These are phyloP conservation scores for Pichia cabralensis DNA, from an alignment of 805 yeast species.

Conservation along the genomic window DNA sequence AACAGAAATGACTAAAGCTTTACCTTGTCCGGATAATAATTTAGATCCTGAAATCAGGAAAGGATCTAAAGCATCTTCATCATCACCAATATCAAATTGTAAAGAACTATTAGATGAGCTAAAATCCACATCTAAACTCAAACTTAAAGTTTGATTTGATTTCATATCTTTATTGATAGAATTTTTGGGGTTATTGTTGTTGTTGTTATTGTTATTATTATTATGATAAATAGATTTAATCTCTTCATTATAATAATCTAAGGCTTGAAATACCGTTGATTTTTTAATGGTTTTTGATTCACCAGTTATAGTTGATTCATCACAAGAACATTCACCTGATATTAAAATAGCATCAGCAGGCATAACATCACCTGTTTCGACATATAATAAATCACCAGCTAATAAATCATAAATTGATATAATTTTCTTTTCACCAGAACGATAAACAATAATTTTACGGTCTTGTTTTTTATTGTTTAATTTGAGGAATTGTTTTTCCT, in stretches of 20 bases:
- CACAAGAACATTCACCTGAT: slow-evolving; percentile 73
- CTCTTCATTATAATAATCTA: slow-evolving; percentile 16
- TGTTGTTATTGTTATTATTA: neutral
- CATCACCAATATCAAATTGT: slow-evolving; percentile 31
- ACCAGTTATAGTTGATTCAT: slow-evolving; percentile 90
- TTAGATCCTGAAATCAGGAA: slow-evolving; percentile 88
- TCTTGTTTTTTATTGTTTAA: slow-evolving; percentile 84
- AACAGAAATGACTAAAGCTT: slow-evolving; percentile 79
- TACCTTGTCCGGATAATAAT: slow-evolving; percentile 77
- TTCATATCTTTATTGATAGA: too few species aligned
- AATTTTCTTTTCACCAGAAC: slow-evolving; percentile 59
- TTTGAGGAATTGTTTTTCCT: slow-evolving; percentile 85
- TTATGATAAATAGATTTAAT: slow-evolving; percentile 19
- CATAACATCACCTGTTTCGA: slow-evolving; percentile 90
- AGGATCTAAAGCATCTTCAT: slow-evolving; percentile 57
- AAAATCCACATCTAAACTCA: too few species aligned
- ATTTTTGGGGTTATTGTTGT: slow-evolving; percentile 9
- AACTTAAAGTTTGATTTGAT: too few species aligned
- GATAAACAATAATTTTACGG: slow-evolving; percentile 63
- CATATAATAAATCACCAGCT: slow-evolving; percentile 75
- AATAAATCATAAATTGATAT: slow-evolving; percentile 65
- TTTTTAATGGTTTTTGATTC: slow-evolving; percentile 81
- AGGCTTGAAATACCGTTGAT: slow-evolving; percentile 38
- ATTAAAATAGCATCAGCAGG: slow-evolving; percentile 82
- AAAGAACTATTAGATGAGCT: slow-evolving; percentile 1